Base-by-base conservation (phyloP, 140 eudicot genomes). In the Bidens hawaiensis region DNA sequence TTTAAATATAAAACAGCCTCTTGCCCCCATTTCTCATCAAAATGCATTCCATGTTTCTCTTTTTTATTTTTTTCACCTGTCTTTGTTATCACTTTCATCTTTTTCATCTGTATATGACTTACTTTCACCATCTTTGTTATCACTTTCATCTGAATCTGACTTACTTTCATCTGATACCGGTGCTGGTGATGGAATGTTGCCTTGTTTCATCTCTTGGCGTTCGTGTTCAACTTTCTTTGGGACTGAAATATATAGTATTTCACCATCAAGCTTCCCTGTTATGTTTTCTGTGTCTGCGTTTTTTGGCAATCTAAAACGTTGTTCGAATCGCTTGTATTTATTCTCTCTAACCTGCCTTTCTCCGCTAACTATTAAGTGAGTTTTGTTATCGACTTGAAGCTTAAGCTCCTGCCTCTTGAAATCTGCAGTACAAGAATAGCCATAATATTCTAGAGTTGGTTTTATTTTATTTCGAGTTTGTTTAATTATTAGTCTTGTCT, bases 361-460 rank as follows among this genome's bases (percentile, higher is more conserved):
- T 27, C 97, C 97, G n/a, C 85, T 85, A 17, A 80, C 79, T 4
- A 83, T 59, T 12, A 90, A 66, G 52, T 72, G 84, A 7, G 82
- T 82, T 22, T 58, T 68, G 46, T 77, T 67, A 34, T 87, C 83
- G 17, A 82, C 71, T 70, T 83, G 78, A 65, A 90, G 83, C 70
- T 75, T 83, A 67, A 86, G 67, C 61, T 55, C 61, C 28, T 55
- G 61, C 23, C 17, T 55, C 41, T 55, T 55, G 41, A 55, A 55
- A 27, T 41, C 61, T 55, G 12, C 40, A 28, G 28, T 78, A 55
- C 97, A 91, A 18, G n/a, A n/a, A n/a, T n/a, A n/a, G n/a, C n/a
- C n/a, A n/a, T n/a, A n/a, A n/a, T n/a, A n/a, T n/a, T n/a, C n/a
- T n/a, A n/a, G n/a, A n/a, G n/a, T n/a, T n/a, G n/a, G n/a, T n/a